phyloP scores from a whole-genome alignment of 2,329 filamentous ascomycete genomes.

The Paracoccidioides lutzii region DNA sequence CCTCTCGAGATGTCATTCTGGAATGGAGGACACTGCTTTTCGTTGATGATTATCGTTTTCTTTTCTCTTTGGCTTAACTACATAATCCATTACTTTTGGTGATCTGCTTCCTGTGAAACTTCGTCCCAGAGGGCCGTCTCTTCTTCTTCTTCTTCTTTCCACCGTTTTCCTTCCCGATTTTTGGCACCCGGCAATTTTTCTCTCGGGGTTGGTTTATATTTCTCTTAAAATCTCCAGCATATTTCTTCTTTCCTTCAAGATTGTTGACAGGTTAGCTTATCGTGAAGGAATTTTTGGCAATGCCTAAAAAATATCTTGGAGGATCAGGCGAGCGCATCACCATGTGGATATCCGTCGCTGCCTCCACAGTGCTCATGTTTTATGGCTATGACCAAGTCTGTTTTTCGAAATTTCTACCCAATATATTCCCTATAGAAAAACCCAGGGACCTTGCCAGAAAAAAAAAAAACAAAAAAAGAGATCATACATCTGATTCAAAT shows the following conservation, averaged over 20 bases:
- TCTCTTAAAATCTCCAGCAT: too few relatives aligned
- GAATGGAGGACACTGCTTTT: too few relatives aligned
- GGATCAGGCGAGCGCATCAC: conserved; percentile 40
- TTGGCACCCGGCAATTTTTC: background rate
- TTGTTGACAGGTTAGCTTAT: background rate
- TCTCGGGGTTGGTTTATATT: too few relatives aligned
- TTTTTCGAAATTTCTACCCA: background rate
- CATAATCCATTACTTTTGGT: too few relatives aligned
- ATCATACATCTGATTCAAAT: too few relatives aligned
- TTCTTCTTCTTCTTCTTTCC: background rate
- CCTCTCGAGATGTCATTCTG: too few relatives aligned
- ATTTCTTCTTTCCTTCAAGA: too few relatives aligned
- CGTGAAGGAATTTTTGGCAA: conserved; percentile 7
- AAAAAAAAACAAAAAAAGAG: background rate
- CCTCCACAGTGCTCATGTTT: conserved; percentile 39
- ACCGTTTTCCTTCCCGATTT: background rate
- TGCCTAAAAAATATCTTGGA: conserved; percentile 39
- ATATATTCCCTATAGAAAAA: background rate
- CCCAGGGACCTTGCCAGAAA: background rate
- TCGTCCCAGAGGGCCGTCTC: background rate
- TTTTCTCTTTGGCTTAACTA: too few relatives aligned
- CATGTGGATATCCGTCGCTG: conserved; percentile 40
- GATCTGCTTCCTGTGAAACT: too few relatives aligned
- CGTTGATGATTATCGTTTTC: too few relatives aligned
- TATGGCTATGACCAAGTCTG: conserved; percentile 35